phyloP scores from a whole-genome alignment of 176 grass and related monocot species.

The Tillandsia fasciculata region DNA sequence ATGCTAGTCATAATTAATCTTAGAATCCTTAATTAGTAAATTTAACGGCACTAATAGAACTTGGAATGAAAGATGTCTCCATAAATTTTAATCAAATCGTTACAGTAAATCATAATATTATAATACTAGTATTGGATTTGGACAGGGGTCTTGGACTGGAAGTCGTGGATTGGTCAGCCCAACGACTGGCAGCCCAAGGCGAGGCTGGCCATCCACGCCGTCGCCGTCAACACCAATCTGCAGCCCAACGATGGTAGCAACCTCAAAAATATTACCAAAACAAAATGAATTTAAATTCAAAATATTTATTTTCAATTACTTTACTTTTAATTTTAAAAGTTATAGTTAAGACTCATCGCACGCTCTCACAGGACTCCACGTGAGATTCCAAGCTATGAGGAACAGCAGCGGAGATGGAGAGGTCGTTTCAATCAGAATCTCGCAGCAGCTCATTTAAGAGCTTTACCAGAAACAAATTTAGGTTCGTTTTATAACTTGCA shows the following conservation, averaged over 20 bases:
- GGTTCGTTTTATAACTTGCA: no score
- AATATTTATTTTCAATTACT: background rate
- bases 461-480: background rate
- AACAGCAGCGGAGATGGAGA: conserved; percentile 34
- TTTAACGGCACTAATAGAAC: no score
- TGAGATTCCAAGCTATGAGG: conserved; percentile 57
- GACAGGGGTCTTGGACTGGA: conserved; percentile 32
- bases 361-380: conserved; percentile 36
- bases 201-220: conserved; percentile 26
- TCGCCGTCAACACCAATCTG: conserved; percentile 72
- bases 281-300: conserved; percentile 8
- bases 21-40: no score
- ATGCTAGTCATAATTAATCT: no score
- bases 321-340: background rate
- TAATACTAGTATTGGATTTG: background rate
- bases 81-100: background rate
- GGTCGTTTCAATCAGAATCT: conserved; percentile 72
- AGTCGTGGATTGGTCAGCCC: conserved; percentile 35
- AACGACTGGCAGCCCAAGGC: conserved; percentile 39
- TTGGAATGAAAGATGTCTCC: background rate
- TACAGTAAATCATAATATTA: no score
- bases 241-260: conserved; percentile 41
- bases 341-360: background rate
- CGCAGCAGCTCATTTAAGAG: conserved; percentile 47
- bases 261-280: background rate